phyloP scores from a whole-genome alignment of 2,329 filamentous ascomycete species.

The Colletotrichum graminicola region DNA sequence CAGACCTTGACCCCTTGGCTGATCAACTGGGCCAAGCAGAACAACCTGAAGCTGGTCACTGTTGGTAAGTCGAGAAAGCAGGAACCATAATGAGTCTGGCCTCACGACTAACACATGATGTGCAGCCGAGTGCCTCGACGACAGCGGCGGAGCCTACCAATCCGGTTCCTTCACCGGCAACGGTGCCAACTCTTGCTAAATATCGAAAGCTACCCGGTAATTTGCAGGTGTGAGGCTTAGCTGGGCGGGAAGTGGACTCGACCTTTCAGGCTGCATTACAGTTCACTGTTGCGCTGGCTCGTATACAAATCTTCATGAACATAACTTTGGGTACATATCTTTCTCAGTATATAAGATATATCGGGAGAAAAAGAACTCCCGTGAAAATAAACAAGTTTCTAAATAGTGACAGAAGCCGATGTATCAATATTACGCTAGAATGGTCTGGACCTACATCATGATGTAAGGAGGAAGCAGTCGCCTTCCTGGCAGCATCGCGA shows the following conservation, averaged over 20 bases:
- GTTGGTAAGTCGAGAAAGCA: constrained; percentile 56
- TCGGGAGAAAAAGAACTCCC: background rate
- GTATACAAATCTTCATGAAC: background rate
- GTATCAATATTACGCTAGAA: background rate
- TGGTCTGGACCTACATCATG: background rate
- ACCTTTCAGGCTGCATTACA: no score
- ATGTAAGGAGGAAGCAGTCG: no score
- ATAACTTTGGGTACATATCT: background rate
- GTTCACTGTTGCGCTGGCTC: background rate
- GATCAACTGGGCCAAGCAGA: constrained; percentile 63
- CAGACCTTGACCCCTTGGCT: constrained; percentile 62
- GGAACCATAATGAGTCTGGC: background rate
- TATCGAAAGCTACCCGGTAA: background rate
- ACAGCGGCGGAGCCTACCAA: constrained; percentile 56
- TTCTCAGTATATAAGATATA: background rate
- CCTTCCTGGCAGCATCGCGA: background rate
- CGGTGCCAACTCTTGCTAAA: constrained; percentile 30
- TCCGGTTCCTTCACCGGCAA: constrained; percentile 53
- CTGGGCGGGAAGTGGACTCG: no score
- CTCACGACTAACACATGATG: background rate
- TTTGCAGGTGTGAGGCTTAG: no score
- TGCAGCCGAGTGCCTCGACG: constrained; percentile 58
- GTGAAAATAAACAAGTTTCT: background rate
- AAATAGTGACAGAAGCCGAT: background rate
- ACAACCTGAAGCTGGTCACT: constrained; percentile 62